Evolutionary conservation across 139 green algal genomes (phyloP).

Genomic region (Closterium sp.): DNA sequence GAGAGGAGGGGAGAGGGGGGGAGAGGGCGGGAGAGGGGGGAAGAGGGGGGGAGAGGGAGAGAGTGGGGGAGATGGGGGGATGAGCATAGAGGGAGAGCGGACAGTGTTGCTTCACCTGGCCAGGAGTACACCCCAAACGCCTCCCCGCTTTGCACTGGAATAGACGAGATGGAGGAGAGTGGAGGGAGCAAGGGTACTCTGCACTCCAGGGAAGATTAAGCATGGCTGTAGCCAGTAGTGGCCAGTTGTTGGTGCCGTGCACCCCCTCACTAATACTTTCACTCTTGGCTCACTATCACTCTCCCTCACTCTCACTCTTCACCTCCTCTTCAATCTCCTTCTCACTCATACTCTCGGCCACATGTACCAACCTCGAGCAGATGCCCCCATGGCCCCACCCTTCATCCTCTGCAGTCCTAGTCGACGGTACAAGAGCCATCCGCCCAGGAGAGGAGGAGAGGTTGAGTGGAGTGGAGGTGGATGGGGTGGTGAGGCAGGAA

Average conservation of each 20-base stretch:
- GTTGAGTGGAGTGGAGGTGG: conserved; percentile 42
- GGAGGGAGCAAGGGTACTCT: too few species aligned
- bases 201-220: too few species aligned
- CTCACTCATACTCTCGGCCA: conserved; percentile 1
- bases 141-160: too few species aligned
- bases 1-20: too few species aligned
- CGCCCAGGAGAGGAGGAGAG: conserved; percentile 43
- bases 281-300: background rate
- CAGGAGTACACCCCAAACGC: too few species aligned
- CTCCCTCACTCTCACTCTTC: background rate
- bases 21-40: too few species aligned
- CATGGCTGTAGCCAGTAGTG: too few species aligned
- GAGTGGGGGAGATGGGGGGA: background rate
- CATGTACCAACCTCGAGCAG: conserved; percentile 56
- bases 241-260: too few species aligned
- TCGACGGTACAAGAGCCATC: conserved; percentile 40
- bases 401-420: conserved; percentile 65
- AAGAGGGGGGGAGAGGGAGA: too few species aligned
- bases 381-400: conserved; percentile 65
- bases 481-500: background rate
- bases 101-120: too few species aligned
- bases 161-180: too few species aligned
- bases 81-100: too few species aligned
- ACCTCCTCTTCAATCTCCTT: background rate
- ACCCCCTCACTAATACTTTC: background rate